Conservation (phyloP, 208 protist genomes). For the Porcisia hertigi region DNA sequence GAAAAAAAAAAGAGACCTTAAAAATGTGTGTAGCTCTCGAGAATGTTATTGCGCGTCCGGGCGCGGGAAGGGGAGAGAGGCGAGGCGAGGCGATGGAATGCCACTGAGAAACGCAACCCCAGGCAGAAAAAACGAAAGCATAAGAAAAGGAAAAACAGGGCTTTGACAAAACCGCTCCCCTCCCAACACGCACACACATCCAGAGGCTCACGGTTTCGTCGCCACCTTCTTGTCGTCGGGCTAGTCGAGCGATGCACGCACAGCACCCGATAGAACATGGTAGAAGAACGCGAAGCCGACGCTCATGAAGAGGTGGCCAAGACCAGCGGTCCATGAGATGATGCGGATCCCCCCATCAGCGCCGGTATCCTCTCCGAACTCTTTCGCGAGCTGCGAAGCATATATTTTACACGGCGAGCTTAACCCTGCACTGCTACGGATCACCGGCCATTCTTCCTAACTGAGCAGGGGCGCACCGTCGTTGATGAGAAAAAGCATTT, state of each 20-base stretch:
- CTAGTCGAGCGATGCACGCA: constrained; percentile 21
- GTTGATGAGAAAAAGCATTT: no score
- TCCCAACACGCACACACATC: background rate
- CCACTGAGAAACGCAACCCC: background rate
- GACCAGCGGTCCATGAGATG: constrained; percentile 45
- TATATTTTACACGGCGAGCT: no score
- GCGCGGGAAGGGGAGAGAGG: no score
- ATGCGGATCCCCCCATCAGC: constrained; percentile 39
- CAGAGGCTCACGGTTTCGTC: constrained; percentile 1
- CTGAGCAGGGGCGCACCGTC: no score
- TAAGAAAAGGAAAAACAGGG: background rate
- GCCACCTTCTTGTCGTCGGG: constrained; percentile 17
- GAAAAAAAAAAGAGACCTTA: no score
- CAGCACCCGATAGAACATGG: constrained; percentile 39
- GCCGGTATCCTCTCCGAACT: no score
- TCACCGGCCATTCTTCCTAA: no score
- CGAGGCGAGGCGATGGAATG: background rate
- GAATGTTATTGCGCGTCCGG: no score
- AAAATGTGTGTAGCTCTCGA: no score
- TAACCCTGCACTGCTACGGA: no score
- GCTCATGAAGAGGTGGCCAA: constrained; percentile 48
- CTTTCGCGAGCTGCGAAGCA: no score
- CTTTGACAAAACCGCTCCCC: background rate
- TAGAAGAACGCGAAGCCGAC: constrained; percentile 63
- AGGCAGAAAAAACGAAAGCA: background rate